These are phyloP conservation scores for Thymus mandschuricus DNA, from an alignment of 257 asterid genomes.

Conservation along the genomic window DNA sequence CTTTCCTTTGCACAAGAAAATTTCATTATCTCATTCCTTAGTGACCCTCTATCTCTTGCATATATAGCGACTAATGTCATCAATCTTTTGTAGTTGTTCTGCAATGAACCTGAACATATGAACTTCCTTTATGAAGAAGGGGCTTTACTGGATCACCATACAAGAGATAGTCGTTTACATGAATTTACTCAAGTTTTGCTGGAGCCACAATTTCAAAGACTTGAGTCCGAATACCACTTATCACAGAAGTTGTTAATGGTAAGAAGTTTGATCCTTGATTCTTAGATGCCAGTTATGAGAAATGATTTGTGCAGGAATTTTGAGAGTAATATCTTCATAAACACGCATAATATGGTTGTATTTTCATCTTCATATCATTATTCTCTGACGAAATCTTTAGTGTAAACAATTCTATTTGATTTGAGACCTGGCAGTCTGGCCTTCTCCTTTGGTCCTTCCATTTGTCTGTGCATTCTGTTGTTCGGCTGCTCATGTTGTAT, in stretches of 20 bases:
- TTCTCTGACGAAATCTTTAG: conserved; percentile 17
- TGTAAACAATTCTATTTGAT: conserved; percentile 9
- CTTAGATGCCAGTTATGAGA: conserved; percentile 23
- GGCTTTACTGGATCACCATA: conserved; percentile 37
- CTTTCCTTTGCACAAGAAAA: not conserved
- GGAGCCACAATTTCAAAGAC: conserved; percentile 58
- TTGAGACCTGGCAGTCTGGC: conserved; percentile 27
- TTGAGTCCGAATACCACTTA: conserved; percentile 73
- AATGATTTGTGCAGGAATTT: conserved; percentile 21
- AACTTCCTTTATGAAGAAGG: conserved; percentile 40
- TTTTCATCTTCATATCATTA: not conserved
- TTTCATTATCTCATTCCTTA: conserved; percentile 15
- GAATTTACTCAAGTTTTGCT: conserved; percentile 54
- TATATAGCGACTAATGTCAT: conserved; percentile 23
- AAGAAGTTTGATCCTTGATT: conserved; percentile 35
- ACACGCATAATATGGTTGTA: not conserved
- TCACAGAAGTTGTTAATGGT: conserved; percentile 56
- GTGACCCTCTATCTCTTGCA: conserved; percentile 6
- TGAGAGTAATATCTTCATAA: not conserved
- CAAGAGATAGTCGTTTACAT: conserved; percentile 41
- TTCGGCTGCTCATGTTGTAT: conserved; percentile 22
- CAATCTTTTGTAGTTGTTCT: conserved; percentile 46
- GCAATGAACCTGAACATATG: conserved; percentile 50
- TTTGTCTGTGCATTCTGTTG: conserved; percentile 12
- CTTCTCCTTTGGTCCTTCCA: conserved; percentile 18